Evolutionary conservation across 2,329 filamentous ascomycete species (phyloP).

Genomic region (Cladosporium cucumerinum): DNA sequence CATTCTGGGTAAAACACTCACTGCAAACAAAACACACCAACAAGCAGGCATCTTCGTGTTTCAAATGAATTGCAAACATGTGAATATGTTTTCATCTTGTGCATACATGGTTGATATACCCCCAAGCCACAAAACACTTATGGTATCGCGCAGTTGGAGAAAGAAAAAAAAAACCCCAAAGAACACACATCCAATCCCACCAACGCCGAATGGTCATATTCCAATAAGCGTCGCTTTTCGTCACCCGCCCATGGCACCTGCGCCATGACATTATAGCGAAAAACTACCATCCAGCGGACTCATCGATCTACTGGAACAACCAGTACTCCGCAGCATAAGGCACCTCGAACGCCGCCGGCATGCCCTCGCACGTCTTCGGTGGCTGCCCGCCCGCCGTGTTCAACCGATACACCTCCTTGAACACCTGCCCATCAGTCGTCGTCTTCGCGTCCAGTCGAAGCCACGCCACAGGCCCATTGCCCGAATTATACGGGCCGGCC

Average conservation of each 20-base stretch:
- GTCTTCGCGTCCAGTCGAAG: conserved; percentile 61
- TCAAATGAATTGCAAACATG: not conserved
- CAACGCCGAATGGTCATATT: not conserved
- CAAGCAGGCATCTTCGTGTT: not conserved
- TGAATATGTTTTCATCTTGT: not conserved
- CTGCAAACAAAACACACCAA: not conserved
- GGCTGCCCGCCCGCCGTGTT: conserved; percentile 78
- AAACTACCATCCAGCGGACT: too few relatives aligned
- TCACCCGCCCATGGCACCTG: not conserved
- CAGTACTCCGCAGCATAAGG: conserved; percentile 81
- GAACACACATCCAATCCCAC: not conserved
- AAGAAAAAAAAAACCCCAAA: not conserved
- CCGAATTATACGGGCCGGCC: conserved; percentile 54
- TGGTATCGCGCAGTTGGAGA: not conserved
- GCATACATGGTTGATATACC: not conserved
- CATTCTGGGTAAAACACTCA: not conserved
- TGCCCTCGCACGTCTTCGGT: conserved; percentile 68
- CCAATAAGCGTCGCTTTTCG: not conserved
- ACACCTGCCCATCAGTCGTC: conserved; percentile 51
- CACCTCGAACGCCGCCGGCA: conserved; percentile 63
- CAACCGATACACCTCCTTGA: conserved; percentile 77
- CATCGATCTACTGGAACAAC: conserved; percentile 44
- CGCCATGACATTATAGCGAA: not conserved
- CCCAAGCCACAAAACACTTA: not conserved
- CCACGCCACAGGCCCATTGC: conserved; percentile 74